Base-by-base conservation (phyloP, 2,329 filamentous ascomycete genomes). In the Pestalotiopsis sp. region DNA sequence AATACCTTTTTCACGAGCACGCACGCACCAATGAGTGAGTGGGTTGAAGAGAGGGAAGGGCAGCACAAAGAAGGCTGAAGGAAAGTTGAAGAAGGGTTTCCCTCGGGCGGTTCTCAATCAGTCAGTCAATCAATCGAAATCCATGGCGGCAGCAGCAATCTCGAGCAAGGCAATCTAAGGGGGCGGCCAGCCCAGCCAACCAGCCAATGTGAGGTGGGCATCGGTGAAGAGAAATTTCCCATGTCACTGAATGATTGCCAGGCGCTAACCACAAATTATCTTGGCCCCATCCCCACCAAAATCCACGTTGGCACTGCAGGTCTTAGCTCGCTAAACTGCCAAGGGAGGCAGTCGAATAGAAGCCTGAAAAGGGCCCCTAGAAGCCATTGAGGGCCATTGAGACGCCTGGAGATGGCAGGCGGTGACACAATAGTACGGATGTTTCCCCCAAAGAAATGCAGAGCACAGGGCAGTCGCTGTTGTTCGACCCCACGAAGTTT, bases 221-320 rank as follows among this genome's bases (percentile, higher is more conserved):
- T 67, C 73, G 71, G 75, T 73, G 73, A 75, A 73, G 71, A 72
- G 73, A 75, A 76, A 75, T 74, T 76, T 75, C 71, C 70, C 71
- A 70, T 68, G 69, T 64, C 27, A 49, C 64, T 67, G n/a, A 67
- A 39, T 56, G 38, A 64, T 64, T 64, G 41, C 14, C 45, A 52
- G 27, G 27, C 64, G 52, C 64, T 66, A 66, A 23, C 65, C 65
- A 49, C 17, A 49, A 61, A 59, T 36, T 20, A 60, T 36, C 31
- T 36, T 9, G 31, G 31, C 31, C n/a, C 52, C 17, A 20, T 56
- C 11, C 65, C 52, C 31, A 60, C 23, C 23, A 45, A 56, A 31
- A 49, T 52, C 52, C 65, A 66, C 52, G 57, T 66, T 66, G 56
- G 56, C 12, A n/a, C 36, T 66, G 56, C 65, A 66, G 20, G n/a